These are phyloP conservation scores for Nicotiana otophora DNA, from an alignment of 257 asterid genomes.

Conservation along the genomic window DNA sequence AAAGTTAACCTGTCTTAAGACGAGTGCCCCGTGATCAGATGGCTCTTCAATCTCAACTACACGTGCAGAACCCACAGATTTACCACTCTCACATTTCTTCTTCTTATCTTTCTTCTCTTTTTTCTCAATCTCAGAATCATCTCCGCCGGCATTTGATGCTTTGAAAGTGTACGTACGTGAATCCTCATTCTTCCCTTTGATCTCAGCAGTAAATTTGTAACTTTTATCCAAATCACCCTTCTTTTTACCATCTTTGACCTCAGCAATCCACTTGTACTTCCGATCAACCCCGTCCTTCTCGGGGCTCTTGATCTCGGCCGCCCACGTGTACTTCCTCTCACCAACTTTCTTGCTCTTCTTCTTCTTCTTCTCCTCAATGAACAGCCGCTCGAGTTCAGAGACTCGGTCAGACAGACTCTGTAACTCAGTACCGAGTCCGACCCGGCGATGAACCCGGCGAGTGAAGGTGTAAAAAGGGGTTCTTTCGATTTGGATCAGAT, in stretches of 20 bases:
- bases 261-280: slow-evolving; percentile 70
- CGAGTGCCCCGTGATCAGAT: slow-evolving; percentile 53
- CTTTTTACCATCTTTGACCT: slow-evolving; percentile 57
- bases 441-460: slow-evolving; percentile 47
- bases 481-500: slow-evolving; percentile 72
- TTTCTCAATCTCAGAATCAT: slow-evolving; percentile 27
- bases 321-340: slow-evolving; percentile 81
- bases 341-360: slow-evolving; percentile 26
- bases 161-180: slow-evolving; percentile 51
- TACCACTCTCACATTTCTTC: slow-evolving; percentile 30
- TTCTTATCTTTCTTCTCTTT: slow-evolving; percentile 30
- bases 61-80: slow-evolving; percentile 27
- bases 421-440: slow-evolving; percentile 29
- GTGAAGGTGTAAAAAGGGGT: slow-evolving; percentile 41
- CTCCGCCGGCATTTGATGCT: slow-evolving; percentile 32
- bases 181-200: slow-evolving; percentile 54
- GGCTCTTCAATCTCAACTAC: slow-evolving; percentile 62
- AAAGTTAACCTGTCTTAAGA: slow-evolving; percentile 62
- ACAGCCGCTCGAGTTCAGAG: slow-evolving; percentile 49
- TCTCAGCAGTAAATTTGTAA: slow-evolving; percentile 64
- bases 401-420: slow-evolving; percentile 62
- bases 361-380: slow-evolving; percentile 23
- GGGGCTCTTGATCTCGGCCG: slow-evolving; percentile 70
- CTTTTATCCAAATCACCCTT: slow-evolving; percentile 39
- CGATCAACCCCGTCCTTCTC: slow-evolving; percentile 49